Conservation (phyloP, 257 asterid species). For the Haberlea rhodopensis region DNA sequence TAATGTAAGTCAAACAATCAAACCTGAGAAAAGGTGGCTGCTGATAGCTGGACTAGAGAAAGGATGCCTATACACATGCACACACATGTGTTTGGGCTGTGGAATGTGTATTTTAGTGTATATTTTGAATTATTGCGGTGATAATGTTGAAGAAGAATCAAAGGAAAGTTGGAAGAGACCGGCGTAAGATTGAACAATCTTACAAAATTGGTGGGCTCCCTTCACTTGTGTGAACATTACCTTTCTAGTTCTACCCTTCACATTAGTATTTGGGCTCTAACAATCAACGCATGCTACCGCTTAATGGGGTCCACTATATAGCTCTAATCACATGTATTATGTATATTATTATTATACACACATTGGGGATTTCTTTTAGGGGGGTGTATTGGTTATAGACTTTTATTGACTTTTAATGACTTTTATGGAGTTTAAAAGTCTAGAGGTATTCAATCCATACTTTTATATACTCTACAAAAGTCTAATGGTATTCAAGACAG, state of each 20-base stretch:
- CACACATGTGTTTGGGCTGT: background rate
- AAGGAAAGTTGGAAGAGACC: constrained; percentile 21
- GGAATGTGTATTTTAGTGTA: background rate
- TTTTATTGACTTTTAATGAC: too few relatives aligned
- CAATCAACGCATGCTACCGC: background rate
- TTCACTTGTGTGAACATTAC: constrained; percentile 24
- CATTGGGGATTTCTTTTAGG: too few relatives aligned
- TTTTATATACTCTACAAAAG: too few relatives aligned
- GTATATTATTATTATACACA: too few relatives aligned
- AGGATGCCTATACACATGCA: background rate
- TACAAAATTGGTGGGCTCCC: constrained; percentile 37
- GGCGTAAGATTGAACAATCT: constrained; percentile 31
- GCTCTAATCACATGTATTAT: too few relatives aligned
- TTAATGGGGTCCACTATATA: background rate
- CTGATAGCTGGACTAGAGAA: constrained; percentile 18
- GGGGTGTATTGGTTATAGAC: too few relatives aligned
- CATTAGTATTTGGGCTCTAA: background rate
- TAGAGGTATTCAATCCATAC: too few relatives aligned
- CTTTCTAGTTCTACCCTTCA: too few relatives aligned
- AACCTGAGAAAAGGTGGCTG: constrained; percentile 45
- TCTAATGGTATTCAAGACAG: too few relatives aligned
- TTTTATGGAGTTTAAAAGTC: too few relatives aligned
- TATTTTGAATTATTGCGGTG: background rate
- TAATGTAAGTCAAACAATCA: constrained; percentile 39
- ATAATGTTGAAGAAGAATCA: constrained; percentile 24